Base-by-base conservation (phyloP, 176 grass and related monocot genomes). In the Zea luxurians region DNA sequence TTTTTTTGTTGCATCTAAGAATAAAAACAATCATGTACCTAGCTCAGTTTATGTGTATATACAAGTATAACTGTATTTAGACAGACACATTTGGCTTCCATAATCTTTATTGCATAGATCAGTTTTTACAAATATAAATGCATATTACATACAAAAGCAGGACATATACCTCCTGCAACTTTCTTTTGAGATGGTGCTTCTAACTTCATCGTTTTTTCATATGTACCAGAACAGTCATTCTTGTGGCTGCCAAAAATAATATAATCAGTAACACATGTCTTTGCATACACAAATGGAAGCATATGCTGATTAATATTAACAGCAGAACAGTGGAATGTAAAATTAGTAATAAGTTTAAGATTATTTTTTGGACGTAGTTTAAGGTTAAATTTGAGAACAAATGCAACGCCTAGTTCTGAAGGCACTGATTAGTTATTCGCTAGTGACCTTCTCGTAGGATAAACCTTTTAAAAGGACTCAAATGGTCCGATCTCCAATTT, bases 191-290 rank as follows among this genome's bases (percentile, higher is more conserved):
- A 71, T 58, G 10, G 20, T 52, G 15, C 36, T 45, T 10, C 10
- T 66, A 53, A 75, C 49, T 77, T 34, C 27, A 42, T 37, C 6
- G 61, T 85, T 16, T 84, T 89, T 67, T n/a, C 11, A 37, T 89
- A 92, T 12, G 16, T 83, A 70, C 89, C 92, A 85, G 18, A 52
- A 71, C 93, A 96, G 1, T 37, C 12, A 70, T 69, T 64, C 70
- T 73, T 87, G 74, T 96, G 92, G 13, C 92, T 96, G 81, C 63
- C 89, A 50, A 85, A 89, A 76, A 79, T 75, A 70, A 37, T 77
- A 88, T 47, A 77, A 41, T 43, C 12, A 83, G 70, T 86, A 81
- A 68, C 70, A 57, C 34, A 80, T 12, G 59, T 27, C 61, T 55
- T 78, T 48, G 42, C 46, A 48, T 16, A 48, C 43, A 70, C 82